Conservation (phyloP, 164 flowering plant genomes). For the Vitis rupestris region DNA sequence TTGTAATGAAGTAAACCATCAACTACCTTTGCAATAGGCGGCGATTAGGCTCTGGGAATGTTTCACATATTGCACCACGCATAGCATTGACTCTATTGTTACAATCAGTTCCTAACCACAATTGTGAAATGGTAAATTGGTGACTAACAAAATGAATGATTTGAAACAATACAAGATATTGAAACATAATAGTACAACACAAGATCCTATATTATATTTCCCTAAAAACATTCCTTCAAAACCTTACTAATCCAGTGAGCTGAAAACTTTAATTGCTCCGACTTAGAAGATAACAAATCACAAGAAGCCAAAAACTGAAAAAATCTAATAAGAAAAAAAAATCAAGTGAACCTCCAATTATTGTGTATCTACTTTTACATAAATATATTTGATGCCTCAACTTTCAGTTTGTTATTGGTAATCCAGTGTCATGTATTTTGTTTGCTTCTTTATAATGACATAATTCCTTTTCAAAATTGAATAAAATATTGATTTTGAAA, state of each 20-base stretch:
- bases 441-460: too few relatives aligned
- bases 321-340: too few relatives aligned
- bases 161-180: background rate
- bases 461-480: too few relatives aligned
- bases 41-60: slow-evolving; percentile 97
- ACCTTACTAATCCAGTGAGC: background rate
- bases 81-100: slow-evolving; percentile 61
- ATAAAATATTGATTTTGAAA: too few relatives aligned
- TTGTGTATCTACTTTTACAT: too few relatives aligned
- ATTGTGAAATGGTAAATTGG: slow-evolving; percentile 7
- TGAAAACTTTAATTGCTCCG: background rate
- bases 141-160: background rate
- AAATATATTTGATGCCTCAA: too few relatives aligned
- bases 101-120: slow-evolving; percentile 65
- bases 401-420: too few relatives aligned
- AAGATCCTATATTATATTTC: too few relatives aligned
- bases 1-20: slow-evolving; percentile 2
- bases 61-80: slow-evolving; percentile 76
- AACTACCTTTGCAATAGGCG: slow-evolving; percentile 81
- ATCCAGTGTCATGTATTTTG: too few relatives aligned
- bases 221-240: background rate
- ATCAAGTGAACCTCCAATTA: too few relatives aligned
- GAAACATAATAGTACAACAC: background rate
- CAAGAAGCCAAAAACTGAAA: background rate
- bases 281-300: background rate